phyloP scores from a whole-genome alignment of 768 basidiomycete genomes.

The Floccularia luteovirens region DNA sequence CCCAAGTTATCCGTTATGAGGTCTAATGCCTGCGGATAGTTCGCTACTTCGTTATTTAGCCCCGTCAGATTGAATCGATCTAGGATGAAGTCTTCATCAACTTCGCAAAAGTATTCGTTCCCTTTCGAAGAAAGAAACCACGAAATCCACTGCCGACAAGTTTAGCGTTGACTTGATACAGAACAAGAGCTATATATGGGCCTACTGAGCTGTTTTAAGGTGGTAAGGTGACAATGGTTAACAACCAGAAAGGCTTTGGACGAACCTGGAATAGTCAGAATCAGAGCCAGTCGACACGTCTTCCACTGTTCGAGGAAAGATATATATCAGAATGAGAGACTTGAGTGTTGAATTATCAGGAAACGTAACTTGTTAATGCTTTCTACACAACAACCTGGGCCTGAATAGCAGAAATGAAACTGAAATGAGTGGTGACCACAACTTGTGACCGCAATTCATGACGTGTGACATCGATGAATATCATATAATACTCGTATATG shows the following conservation, averaged over 20 bases:
- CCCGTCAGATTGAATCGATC: constrained; percentile 98
- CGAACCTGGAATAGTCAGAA: constrained; percentile 93
- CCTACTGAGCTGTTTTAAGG: constrained; percentile 27
- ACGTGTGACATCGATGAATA: too few species aligned
- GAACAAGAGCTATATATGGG: neutral
- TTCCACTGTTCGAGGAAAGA: constrained; percentile 46
- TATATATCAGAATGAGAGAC: neutral
- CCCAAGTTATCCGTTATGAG: constrained; percentile 95
- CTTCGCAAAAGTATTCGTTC: constrained; percentile 99
- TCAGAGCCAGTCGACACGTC: constrained; percentile 89
- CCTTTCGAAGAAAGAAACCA: constrained; percentile 98
- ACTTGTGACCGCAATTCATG: too few species aligned
- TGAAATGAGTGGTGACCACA: too few species aligned
- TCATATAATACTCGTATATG: too few species aligned
- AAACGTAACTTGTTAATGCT: constrained; percentile 2
- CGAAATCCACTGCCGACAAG: constrained; percentile 74
- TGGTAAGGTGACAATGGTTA: constrained; percentile 6
- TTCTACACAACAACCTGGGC: too few species aligned
- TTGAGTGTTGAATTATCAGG: neutral
- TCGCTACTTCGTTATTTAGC: constrained; percentile 91
- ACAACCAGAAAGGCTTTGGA: constrained; percentile 6
- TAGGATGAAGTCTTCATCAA: constrained; percentile 97
- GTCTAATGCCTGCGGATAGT: constrained; percentile 91
- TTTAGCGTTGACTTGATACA: constrained; percentile 5
- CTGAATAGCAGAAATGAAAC: too few species aligned